Evolutionary conservation across 768 basidiomycete species (phyloP), one percentile per base, ranked within the genome.

Genomic region (Ramaria sp.): DNA sequence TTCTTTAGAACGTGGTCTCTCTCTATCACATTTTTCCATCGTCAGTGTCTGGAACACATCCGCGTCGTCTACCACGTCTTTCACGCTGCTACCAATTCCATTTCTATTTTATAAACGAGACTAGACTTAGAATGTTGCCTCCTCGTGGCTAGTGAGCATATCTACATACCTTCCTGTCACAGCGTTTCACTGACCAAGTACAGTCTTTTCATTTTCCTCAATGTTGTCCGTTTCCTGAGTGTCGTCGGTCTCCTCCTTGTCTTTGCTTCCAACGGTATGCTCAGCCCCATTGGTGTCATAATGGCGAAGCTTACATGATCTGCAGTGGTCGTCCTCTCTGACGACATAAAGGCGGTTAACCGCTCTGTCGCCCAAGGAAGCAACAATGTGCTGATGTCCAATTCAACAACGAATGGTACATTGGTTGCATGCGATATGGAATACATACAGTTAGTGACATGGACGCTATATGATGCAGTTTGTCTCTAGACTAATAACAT

Each of bases 231-330:
- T 30, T 70, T 78, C 37, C 69, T 96, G 47, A 90, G 88, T 70
- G 82, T 96, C 63, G 76, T 94, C 52, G 77, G 82, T 7, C 77
- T 95, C 53, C 60, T 88, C 7, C 80, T 94, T 48, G 88, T 91
- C 45, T 86, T 95, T 60, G 73, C 88, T 13, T 89, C 80, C 73
- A 90, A 57, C 48, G 55, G 55, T 57, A 39, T 38, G 43, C 20
- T 17, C 17, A 19, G 12, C 37, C 42, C 22, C 2, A 4, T 3
- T 24, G 42, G 63, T 63, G 24, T 48, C 15, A 66, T 67, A 61
- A 63, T 62, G 12, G 52, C 50, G 19, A 5, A 46, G 33, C 46
- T 59, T 49, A 24, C 22, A 38, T 59, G 30, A 19, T 38, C 34
- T 46, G 80, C 59, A 82, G 55, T 88, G 59, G 78, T 88, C 54